These are phyloP conservation scores for Chaetothyriales sp. DNA, from an alignment of 2,329 filamentous ascomycete genomes.

Conservation along the genomic window DNA sequence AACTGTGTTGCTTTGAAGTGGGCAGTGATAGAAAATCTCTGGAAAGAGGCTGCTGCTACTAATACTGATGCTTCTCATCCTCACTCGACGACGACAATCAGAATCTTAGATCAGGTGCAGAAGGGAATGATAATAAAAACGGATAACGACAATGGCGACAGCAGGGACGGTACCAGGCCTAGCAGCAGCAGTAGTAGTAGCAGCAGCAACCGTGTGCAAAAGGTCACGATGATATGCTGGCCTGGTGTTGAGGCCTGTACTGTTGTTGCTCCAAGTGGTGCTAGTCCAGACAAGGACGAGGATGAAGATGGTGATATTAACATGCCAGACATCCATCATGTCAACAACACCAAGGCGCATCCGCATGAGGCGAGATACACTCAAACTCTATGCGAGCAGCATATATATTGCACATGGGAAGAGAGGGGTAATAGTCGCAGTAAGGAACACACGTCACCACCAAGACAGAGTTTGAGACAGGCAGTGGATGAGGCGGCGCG, in stretches of 20 bases:
- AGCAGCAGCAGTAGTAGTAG: slow-evolving; percentile 1
- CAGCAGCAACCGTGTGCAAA: neutral
- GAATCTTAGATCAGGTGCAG: slow-evolving; percentile 6
- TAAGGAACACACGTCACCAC: neutral
- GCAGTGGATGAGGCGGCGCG: neutral
- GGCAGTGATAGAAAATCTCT: neutral
- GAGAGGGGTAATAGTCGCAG: neutral
- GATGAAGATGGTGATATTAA: neutral
- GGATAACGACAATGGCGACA: neutral
- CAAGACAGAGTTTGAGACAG: neutral
- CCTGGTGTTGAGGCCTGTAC: slow-evolving; percentile 8
- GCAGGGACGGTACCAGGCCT: slow-evolving; percentile 8
- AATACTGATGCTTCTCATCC: slow-evolving; percentile 6
- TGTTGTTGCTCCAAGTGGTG: neutral
- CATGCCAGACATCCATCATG: neutral
- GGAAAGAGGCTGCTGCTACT: slow-evolving; percentile 8
- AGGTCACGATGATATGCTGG: slow-evolving; percentile 15
- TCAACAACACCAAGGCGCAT: neutral
- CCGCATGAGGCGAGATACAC: neutral
- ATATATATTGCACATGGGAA: neutral
- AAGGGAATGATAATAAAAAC: slow-evolving; percentile 7
- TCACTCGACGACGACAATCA: slow-evolving; percentile 9
- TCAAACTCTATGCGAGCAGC: neutral
- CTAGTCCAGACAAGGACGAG: neutral
- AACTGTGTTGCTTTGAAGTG: slow-evolving; percentile 6